These are phyloP conservation scores for Spergularia marina DNA, from an alignment of 148 eudicot species.

Conservation along the genomic window DNA sequence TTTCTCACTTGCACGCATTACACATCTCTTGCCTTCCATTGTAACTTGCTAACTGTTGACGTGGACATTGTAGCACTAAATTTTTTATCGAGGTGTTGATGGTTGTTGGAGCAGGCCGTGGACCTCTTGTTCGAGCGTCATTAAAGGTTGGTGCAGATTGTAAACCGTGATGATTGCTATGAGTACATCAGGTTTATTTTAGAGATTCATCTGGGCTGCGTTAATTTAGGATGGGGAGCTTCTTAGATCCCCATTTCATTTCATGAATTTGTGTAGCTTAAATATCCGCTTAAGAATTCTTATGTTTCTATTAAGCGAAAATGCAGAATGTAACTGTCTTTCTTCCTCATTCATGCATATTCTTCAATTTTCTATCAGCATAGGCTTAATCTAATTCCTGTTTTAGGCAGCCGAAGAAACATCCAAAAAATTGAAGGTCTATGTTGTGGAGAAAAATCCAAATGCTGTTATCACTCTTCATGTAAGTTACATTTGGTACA, in stretches of 20 bases:
- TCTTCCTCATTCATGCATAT: neutral
- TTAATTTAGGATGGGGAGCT: neutral
- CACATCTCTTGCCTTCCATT: neutral
- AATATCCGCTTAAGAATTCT: neutral
- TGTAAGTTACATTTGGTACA: conserved; percentile 71
- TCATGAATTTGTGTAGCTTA: neutral
- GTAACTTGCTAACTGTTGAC: neutral
- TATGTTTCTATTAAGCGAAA: neutral
- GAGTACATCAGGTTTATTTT: neutral
- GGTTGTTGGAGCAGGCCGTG: conserved; percentile 99
- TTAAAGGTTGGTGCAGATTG: conserved; percentile 50
- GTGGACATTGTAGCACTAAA: neutral
- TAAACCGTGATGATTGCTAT: too few species aligned
- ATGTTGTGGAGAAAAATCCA: conserved; percentile 99
- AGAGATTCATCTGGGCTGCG: neutral
- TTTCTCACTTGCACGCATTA: neutral
- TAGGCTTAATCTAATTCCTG: conserved; percentile 7
- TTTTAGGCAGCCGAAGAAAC: conserved; percentile 93
- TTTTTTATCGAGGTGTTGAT: conserved; percentile 62
- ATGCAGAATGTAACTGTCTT: neutral
- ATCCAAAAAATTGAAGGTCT: conserved; percentile 78
- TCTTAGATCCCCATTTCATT: neutral
- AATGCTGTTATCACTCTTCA: conserved; percentile 95
- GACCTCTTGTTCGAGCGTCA: conserved; percentile 96
- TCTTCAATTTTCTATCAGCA: neutral